Conservation (phyloP, 306 rosid species). For the Boehmeria nivea region DNA sequence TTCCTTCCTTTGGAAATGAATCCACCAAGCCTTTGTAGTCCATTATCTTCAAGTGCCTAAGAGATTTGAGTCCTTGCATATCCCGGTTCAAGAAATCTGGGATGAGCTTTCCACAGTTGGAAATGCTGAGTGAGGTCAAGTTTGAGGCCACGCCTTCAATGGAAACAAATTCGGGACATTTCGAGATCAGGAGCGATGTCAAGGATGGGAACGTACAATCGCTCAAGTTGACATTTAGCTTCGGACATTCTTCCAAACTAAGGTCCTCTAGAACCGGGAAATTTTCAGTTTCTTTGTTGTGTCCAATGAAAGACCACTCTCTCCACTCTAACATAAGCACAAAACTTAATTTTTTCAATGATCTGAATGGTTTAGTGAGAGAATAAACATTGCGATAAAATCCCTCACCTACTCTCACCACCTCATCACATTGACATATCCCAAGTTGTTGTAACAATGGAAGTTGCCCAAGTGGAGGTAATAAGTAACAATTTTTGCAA, state of each 20-base stretch:
- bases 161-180: neutral
- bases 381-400: neutral
- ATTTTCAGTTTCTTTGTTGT: neutral
- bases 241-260: neutral
- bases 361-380: neutral
- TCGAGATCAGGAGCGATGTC: neutral
- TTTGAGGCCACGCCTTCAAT: neutral
- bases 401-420: neutral
- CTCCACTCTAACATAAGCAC: neutral
- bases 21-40: too few species aligned
- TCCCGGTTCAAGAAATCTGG: too few species aligned
- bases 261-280: neutral
- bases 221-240: neutral
- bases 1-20: too few species aligned
- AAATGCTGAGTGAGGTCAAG: too few species aligned
- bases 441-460: conserved; percentile 7
- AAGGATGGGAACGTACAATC: neutral
- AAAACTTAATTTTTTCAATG: neutral
- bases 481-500: neutral
- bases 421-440: neutral
- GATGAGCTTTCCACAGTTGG: too few species aligned
- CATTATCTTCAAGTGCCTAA: too few species aligned
- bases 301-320: conserved; percentile 5
- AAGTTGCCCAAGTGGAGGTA: conserved; percentile 18
- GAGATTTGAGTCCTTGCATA: too few species aligned